These are phyloP conservation scores for Scleroderma citrinum DNA, from an alignment of 768 basidiomycete species.

Conservation along the genomic window DNA sequence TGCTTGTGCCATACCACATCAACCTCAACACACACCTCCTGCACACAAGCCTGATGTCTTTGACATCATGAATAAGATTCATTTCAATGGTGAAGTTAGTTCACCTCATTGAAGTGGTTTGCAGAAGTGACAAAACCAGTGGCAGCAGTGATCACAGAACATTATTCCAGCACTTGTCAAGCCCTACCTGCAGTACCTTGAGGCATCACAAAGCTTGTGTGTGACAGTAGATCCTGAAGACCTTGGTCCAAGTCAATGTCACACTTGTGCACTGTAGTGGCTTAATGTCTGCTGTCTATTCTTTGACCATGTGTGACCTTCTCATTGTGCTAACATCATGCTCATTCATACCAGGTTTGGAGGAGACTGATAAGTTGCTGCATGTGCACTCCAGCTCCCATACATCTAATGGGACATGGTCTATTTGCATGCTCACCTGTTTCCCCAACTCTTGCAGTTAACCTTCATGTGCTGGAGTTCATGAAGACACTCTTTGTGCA, in stretches of 20 bases:
- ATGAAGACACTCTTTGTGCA: constrained; percentile 7
- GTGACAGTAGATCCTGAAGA: background rate
- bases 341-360: constrained; percentile 1
- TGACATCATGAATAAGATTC: too few species aligned
- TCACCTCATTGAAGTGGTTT: background rate
- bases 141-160: background rate
- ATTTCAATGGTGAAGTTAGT: too few species aligned
- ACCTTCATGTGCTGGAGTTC: constrained; percentile 28
- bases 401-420: constrained; percentile 20
- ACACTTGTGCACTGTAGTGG: background rate
- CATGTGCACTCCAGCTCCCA: constrained; percentile 10
- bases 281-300: background rate
- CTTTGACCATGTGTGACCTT: background rate
- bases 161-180: background rate
- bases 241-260: background rate
- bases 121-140: background rate
- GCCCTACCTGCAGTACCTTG: background rate
- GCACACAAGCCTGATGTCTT: too few species aligned
- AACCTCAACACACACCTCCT: too few species aligned
- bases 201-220: background rate
- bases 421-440: constrained; percentile 25
- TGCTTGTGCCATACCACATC: background rate
- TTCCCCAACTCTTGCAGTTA: constrained; percentile 26
- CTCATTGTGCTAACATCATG: background rate
- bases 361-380: constrained; percentile 8